phyloP scores from a whole-genome alignment of 2,329 filamentous ascomycete species.

The Diaporthe vaccinii region DNA sequence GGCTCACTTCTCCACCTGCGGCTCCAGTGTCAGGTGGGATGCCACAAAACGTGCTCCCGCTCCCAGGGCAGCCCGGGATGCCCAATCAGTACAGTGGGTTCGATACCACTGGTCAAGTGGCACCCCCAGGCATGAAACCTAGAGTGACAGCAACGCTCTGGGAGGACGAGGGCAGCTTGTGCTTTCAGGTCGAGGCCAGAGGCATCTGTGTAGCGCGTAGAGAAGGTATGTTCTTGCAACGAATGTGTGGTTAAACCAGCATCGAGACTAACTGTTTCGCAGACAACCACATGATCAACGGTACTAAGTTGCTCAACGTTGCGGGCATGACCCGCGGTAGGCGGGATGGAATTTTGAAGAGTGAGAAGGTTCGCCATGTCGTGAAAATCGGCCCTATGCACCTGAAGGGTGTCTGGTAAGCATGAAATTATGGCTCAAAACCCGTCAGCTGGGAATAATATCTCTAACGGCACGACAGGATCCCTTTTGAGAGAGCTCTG shows the following conservation, averaged over 20 bases:
- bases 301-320: conserved; percentile 96
- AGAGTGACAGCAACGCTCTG: conserved; percentile 95
- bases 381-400: conserved; percentile 99
- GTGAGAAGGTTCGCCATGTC: conserved; percentile 95
- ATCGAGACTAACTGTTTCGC: conserved; percentile 19
- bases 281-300: conserved; percentile 99
- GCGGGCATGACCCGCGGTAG: conserved; percentile 98
- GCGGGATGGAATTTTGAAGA: conserved; percentile 96
- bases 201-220: conserved; percentile 95
- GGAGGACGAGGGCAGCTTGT: conserved; percentile 98
- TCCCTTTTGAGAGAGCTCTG: conserved; percentile 95
- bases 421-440: conserved; percentile 40
- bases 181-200: conserved; percentile 97
- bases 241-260: background rate
- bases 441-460: background rate
- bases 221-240: conserved; percentile 74
- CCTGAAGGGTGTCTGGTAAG: conserved; percentile 95
- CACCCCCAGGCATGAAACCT: conserved; percentile 95
- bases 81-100: conserved; percentile 71
- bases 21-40: conserved; percentile 80
- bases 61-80: conserved; percentile 72
- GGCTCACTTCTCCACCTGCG: conserved; percentile 83
- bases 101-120: conserved; percentile 92
- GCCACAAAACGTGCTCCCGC: conserved; percentile 76
- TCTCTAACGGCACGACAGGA: conserved; percentile 70